Conservation (phyloP, 2,329 filamentous ascomycete genomes). For the Capronia epimyces region DNA sequence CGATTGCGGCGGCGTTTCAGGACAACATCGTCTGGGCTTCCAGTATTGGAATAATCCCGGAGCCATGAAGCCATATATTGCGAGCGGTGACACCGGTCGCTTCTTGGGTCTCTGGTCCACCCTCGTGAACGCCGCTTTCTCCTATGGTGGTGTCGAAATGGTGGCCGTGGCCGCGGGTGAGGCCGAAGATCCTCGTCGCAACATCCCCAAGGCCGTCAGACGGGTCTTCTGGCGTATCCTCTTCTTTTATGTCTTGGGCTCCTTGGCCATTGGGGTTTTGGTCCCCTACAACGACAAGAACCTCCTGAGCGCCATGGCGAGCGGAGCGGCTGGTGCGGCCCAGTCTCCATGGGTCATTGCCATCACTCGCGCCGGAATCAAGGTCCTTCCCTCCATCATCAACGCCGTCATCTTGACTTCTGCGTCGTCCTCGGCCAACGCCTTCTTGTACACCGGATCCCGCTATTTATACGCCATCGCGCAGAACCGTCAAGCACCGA, state of each 20-base stretch:
- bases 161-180: constrained; percentile 48
- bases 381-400: constrained; percentile 64
- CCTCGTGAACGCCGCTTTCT: constrained; percentile 46
- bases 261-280: constrained; percentile 69
- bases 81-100: constrained; percentile 38
- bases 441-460: constrained; percentile 54
- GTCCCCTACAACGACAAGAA: constrained; percentile 61
- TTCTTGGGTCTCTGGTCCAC: constrained; percentile 50
- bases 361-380: constrained; percentile 49
- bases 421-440: constrained; percentile 64
- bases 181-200: constrained; percentile 41
- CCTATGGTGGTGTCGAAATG: constrained; percentile 49
- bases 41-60: constrained; percentile 52
- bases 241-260: constrained; percentile 73
- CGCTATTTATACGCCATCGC: constrained; percentile 47
- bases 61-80: constrained; percentile 28
- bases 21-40: constrained; percentile 51
- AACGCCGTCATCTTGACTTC: constrained; percentile 70
- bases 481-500: constrained; percentile 48
- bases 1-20: constrained; percentile 45
- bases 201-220: constrained; percentile 40
- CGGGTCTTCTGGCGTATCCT: constrained; percentile 52
- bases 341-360: constrained; percentile 52
- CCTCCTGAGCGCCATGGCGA: constrained; percentile 46
- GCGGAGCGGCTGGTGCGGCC: constrained; percentile 35